Conservation (phyloP, 257 asterid genomes). For the Solanum virginianum region DNA sequence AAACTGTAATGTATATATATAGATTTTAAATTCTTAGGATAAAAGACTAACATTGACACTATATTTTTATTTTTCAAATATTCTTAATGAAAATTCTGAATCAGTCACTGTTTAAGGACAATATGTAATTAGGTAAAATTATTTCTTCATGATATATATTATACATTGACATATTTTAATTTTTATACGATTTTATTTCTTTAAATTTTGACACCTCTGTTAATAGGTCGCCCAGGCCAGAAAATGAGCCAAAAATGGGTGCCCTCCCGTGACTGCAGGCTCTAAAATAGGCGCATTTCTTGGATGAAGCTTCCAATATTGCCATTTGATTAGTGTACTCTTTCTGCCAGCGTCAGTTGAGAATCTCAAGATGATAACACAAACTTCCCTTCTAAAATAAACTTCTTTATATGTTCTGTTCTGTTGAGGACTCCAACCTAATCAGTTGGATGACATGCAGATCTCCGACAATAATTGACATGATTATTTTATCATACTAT, state of each 20-base stretch:
- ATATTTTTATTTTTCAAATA: accelerated
- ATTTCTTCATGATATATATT: no score
- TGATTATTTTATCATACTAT: no score
- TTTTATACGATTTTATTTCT: no score
- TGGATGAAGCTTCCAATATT: background rate
- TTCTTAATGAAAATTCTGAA: background rate
- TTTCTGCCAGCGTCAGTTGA: background rate
- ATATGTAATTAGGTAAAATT: no score
- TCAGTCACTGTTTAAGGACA: background rate
- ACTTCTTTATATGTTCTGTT: background rate
- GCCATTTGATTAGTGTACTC: background rate
- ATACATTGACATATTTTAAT: no score
- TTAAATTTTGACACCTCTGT: no score
- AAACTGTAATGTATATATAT: no score
- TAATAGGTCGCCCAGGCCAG: background rate
- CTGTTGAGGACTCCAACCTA: background rate
- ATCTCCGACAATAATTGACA: background rate
- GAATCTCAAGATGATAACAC: background rate
- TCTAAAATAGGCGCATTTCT: background rate
- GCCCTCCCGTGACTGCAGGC: background rate
- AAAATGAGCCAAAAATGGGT: background rate
- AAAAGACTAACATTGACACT: background rate
- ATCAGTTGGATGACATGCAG: background rate
- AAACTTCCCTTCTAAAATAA: background rate
- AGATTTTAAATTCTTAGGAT: no score